A percentile compares a stretch with the other conserved stretches of the same genome.
Evolutionary conservation across 1,139 yeast species (phyloP).

Genomic region (Meyerozyma smithsonii): DNA sequence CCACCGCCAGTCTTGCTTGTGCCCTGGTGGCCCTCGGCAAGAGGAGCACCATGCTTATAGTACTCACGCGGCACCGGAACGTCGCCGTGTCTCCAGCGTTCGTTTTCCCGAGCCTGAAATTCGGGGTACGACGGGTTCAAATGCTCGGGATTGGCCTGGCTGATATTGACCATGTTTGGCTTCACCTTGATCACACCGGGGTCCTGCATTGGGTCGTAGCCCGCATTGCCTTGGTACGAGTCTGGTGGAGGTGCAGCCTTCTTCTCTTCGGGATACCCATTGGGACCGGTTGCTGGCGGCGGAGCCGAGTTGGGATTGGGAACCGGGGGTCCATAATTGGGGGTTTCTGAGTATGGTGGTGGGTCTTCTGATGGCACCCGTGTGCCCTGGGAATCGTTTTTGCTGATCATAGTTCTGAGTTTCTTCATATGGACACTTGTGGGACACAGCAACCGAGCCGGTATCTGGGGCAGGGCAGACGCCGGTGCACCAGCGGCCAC

Average conservation of each 20-base stretch:
- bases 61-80: conserved; percentile 23
- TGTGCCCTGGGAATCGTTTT: conserved; percentile 1
- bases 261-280: background rate
- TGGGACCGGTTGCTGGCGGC: background rate
- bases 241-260: background rate
- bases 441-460: background rate
- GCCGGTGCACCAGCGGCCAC: background rate
- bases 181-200: conserved; percentile 28
- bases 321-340: background rate
- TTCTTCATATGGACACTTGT: background rate
- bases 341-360: conserved; percentile 2
- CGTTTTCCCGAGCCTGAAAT: conserved; percentile 29
- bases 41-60: conserved; percentile 33
- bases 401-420: background rate
- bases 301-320: conserved; percentile 1
- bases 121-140: conserved; percentile 36
- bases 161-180: conserved; percentile 35
- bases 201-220: conserved; percentile 21
- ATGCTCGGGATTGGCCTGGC: conserved; percentile 32
- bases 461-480: background rate
- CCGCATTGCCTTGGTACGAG: background rate
- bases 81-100: conserved; percentile 30
- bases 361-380: conserved; percentile 2
- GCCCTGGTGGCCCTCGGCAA: conserved; percentile 24
- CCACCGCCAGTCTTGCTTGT: conserved; percentile 20